Base-by-base conservation (phyloP, 352 stramenopile species). In the Hyaloperonospora brassicae region DNA sequence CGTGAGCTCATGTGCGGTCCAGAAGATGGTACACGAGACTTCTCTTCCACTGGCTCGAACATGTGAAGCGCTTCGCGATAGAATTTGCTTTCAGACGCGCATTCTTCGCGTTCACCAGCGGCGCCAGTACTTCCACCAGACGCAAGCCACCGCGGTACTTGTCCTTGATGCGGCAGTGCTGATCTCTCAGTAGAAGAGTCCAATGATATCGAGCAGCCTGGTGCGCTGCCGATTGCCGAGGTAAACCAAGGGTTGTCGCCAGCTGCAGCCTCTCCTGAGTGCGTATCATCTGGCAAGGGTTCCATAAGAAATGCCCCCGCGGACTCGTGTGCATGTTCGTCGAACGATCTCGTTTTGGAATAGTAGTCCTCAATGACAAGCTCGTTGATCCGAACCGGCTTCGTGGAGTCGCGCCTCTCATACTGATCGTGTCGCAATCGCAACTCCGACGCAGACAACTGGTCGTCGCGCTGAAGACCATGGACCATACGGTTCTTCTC, bases 361-460 rank as follows among this genome's bases (percentile, higher is more conserved):
- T 91, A 94, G 43, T 93, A 94, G 25, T 94, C 73, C 55, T 94
- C 84, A 27, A 94, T 94, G 10, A 94, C 70, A 3, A 94, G 66
- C 55, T 91, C 82, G 39, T 88, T 91, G 53, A 91, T 90, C 14
- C 79, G 75, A 50, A 89, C 53, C 14, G 57, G 61, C 13, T 62
- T 69, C 5, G 50, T 43, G 11, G 43, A 63, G 17, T 73, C 76
- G 0, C 71, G 68, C 36, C 79, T 70, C 13, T 77, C 67, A 0
- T 79, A 62, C 30, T 68, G 57, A 7, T 70, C 59, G 31, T 88
- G 79, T 50, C 74, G 78, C 14, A 56, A 64, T 24, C 72, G 71
- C 36, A 87, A 60, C 24, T 87, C 72, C 1, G 66, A 75, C 5
- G 70, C 76, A 13, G 73, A 79, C 39, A 90, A 27, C n/a, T 82